phyloP scores from a whole-genome alignment of 225 moss, liverwort and hornwort genomes.

The Straminergon stramineum region DNA sequence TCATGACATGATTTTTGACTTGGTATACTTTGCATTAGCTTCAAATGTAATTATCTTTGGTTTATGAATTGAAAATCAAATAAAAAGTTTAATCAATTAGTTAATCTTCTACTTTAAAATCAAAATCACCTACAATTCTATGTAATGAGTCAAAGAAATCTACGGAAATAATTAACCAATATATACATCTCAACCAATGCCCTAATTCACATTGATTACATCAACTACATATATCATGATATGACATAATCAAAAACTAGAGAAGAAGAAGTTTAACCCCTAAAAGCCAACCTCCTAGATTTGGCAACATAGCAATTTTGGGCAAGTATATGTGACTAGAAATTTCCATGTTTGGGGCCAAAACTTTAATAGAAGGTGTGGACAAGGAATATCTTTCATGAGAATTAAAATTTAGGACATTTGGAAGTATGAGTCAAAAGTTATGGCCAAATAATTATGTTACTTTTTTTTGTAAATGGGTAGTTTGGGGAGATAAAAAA shows the following conservation, averaged over 20 bases:
- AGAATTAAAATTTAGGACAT: too few species aligned
- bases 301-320: too few species aligned
- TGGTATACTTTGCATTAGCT: neutral
- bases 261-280: neutral
- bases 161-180: neutral
- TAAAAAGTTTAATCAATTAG: neutral
- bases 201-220: neutral
- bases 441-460: too few species aligned
- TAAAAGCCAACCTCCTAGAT: too few species aligned
- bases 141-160: neutral
- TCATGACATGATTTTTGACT: neutral
- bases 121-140: neutral
- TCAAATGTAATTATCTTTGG: neutral
- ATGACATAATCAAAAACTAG: neutral
- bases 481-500: too few species aligned
- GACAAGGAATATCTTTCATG: too few species aligned
- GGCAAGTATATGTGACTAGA: too few species aligned
- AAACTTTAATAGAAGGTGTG: too few species aligned
- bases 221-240: neutral
- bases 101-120: neutral
- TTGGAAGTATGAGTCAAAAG: too few species aligned
- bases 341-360: too few species aligned
- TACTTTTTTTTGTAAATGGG: too few species aligned
- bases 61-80: neutral
- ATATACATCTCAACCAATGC: neutral